phyloP scores from a whole-genome alignment of 2,329 filamentous ascomycete species.

The Neopestalotiopsis clavispora region DNA sequence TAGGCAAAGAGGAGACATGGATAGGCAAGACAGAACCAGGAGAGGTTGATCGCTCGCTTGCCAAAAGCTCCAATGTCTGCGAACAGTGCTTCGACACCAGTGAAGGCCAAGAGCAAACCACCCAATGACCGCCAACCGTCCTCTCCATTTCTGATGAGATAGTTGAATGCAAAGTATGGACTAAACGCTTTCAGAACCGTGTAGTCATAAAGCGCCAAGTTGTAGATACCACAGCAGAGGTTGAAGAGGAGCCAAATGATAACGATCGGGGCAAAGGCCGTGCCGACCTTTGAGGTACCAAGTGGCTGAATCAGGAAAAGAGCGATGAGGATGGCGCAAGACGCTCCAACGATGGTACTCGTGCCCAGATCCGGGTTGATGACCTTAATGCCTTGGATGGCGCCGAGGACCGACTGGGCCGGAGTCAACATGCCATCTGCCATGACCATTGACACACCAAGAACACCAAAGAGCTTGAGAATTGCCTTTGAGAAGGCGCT shows the following conservation, averaged over 20 bases:
- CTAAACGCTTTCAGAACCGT: constrained; percentile 58
- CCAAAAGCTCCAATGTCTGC: constrained; percentile 76
- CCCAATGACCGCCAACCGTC: constrained; percentile 66
- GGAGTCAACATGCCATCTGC: constrained; percentile 67
- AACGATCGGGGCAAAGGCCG: constrained; percentile 66
- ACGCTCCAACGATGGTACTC: constrained; percentile 62
- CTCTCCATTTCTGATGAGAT: constrained; percentile 60
- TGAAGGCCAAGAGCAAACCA: constrained; percentile 73
- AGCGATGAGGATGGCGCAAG: constrained; percentile 64
- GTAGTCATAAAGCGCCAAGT: constrained; percentile 52
- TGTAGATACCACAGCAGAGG: constrained; percentile 63
- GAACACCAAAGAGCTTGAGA: constrained; percentile 63
- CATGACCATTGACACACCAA: constrained; percentile 69
- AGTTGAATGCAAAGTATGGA: constrained; percentile 61
- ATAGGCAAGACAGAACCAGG: constrained; percentile 68
- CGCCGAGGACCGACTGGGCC: constrained; percentile 69
- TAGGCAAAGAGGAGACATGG: constrained; percentile 67
- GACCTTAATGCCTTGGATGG: constrained; percentile 65
- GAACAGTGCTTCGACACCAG: constrained; percentile 75
- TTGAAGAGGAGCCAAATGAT: constrained; percentile 69
- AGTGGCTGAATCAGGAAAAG: constrained; percentile 68
- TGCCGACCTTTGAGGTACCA: constrained; percentile 64
- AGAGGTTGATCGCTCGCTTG: constrained; percentile 68
- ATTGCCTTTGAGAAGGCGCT: constrained; percentile 51
- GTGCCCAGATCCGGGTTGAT: constrained; percentile 57